Conservation (phyloP, 2,329 filamentous ascomycete genomes). For the Dactylella cylindrospora region DNA sequence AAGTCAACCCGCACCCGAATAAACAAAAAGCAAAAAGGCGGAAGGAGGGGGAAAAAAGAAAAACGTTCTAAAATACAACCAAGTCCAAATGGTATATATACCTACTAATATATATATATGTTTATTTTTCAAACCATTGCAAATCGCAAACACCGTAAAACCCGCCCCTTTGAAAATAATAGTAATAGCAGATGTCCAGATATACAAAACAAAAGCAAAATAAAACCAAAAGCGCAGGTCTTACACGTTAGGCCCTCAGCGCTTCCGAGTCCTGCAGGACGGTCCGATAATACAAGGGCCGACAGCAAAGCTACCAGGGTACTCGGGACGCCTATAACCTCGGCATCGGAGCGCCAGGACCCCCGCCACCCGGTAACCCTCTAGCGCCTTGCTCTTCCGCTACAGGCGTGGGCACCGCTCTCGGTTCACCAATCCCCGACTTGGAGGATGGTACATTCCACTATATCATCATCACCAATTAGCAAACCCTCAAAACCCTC, state of each 20-base stretch:
- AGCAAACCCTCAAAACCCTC: neutral
- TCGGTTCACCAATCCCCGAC: neutral
- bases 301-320: too few species aligned
- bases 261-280: too few species aligned
- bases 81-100: too few species aligned
- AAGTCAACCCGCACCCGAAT: too few species aligned
- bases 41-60: neutral
- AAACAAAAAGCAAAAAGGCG: neutral
- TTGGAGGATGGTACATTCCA: constrained; percentile 23
- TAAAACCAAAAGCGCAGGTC: too few species aligned
- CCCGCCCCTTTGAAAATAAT: too few species aligned
- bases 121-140: neutral
- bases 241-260: too few species aligned
- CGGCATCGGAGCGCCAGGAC: constrained; percentile 31
- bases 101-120: too few species aligned
- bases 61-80: too few species aligned
- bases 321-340: constrained; percentile 20
- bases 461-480: constrained; percentile 1
- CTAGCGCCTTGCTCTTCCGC: constrained; percentile 2
- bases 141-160: too few species aligned
- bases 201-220: neutral
- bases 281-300: too few species aligned
- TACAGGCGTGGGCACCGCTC: neutral
- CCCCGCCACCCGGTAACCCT: constrained; percentile 36
- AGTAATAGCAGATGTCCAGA: too few species aligned